Percentiles rank a stretch among this genome's conserved stretches.
These are phyloP conservation scores for Penicillium maclennaniae DNA, from an alignment of 495 filamentous ascomycete species.

Conservation along the genomic window DNA sequence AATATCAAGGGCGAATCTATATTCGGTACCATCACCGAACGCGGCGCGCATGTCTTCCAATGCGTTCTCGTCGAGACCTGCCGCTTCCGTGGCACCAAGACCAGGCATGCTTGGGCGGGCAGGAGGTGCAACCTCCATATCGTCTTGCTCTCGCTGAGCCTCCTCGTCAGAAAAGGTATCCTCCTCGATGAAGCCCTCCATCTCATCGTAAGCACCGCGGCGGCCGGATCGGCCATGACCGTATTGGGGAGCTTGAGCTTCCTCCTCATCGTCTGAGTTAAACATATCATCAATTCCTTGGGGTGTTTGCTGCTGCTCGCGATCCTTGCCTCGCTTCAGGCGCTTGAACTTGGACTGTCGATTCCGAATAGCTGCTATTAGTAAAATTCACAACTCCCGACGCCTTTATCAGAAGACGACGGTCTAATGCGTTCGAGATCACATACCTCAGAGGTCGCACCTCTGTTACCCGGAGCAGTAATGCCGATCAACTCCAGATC, in stretches of 20 bases:
- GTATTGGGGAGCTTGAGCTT: conserved; percentile 54
- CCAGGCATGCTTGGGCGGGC: conserved; percentile 54
- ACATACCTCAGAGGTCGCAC: conserved; percentile 59
- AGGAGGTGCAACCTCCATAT: conserved; percentile 78
- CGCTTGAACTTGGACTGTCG: conserved; percentile 85
- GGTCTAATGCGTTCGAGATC: neutral
- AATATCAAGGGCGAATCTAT: conserved; percentile 84
- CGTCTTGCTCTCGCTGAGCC: conserved; percentile 70
- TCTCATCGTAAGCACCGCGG: conserved; percentile 70
- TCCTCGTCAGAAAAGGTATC: conserved; percentile 90
- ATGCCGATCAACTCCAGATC: conserved; percentile 93
- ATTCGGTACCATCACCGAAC: conserved; percentile 92
- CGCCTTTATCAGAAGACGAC: neutral
- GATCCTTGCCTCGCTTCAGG: conserved; percentile 84
- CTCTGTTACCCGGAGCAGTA: conserved; percentile 63
- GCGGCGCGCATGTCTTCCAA: conserved; percentile 92
- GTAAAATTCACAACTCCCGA: conserved; percentile 6
- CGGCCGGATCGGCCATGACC: conserved; percentile 52
- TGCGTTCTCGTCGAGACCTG: conserved; percentile 84
- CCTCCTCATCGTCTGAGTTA: conserved; percentile 85
- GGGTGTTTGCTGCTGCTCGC: conserved; percentile 52
- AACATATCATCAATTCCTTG: conserved; percentile 87
- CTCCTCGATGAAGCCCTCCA: conserved; percentile 96
- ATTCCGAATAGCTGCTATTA: neutral
- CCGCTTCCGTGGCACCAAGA: conserved; percentile 59